Base-by-base conservation (phyloP, 129 eudicot genomes). In the Arctium lappa region DNA sequence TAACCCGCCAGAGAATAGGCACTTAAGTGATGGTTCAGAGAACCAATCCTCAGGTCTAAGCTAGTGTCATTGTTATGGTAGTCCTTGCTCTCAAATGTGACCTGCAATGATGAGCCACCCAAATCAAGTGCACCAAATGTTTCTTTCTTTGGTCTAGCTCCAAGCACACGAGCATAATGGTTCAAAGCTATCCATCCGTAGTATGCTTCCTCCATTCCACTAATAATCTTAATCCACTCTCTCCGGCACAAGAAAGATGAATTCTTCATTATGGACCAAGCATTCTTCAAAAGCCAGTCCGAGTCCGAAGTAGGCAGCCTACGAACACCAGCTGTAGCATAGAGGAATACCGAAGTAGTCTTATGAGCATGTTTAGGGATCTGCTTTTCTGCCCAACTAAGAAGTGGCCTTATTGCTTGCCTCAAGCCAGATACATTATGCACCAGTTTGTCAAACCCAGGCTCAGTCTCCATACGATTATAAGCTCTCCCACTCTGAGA, bases 281-380 rank as follows among this genome's bases (percentile, higher is more conserved):
- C 95, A 80, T 89, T 86, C 42, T 84, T 78, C 70, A 96, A 90
- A 85, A 96, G 89, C 99, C 99, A 96, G 56, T 90, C 92, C 1
- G 99, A 93, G 82, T 96, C 99, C 12, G 97, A 83, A 73, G 86
- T 83, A 33, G 97, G 99, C 74, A 96, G 84, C 84, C 99, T 89
- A 18, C 99, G 98, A 72, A 96, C 97, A 6, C 99, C 99, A 63
- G 98, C 99, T 75, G 99, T 96, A 39, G 99, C 99, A 73, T 96
- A 93, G 50, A 96, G 93, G 77, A 90, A 96, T 8, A 96, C 89
- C 11, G 94, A 91, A 33, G 99, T 93, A 2, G 94, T 73, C 88
- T 89, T 96, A 71, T 96, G 99, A 22, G 98, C 90, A 46, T 81
- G 85, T 56, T 81, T 80, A 3, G 99, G 99, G 56, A 96, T 96